phyloP scores from a whole-genome alignment of 192 early-diverging fungal species.

The Haplosporangium gracile region DNA sequence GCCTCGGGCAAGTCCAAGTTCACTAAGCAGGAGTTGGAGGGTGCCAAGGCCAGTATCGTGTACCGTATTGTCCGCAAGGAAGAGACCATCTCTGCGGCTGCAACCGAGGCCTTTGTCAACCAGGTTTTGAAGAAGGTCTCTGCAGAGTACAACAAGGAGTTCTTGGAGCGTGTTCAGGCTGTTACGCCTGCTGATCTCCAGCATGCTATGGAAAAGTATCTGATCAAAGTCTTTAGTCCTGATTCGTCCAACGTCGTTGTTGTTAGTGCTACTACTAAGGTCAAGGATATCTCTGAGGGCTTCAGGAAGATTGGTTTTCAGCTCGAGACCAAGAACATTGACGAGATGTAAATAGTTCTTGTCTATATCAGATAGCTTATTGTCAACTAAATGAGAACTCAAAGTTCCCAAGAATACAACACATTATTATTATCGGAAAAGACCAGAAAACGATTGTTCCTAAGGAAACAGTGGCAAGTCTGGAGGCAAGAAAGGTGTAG shows the following conservation, averaged over 20 bases:
- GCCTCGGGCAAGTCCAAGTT: constrained; percentile 61
- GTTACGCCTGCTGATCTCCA: constrained; percentile 63
- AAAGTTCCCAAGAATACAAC: too few relatives aligned
- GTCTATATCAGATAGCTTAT: neutral
- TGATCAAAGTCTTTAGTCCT: constrained; percentile 63
- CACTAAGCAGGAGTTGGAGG: constrained; percentile 62
- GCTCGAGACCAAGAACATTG: constrained; percentile 60
- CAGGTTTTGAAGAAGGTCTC: constrained; percentile 65
- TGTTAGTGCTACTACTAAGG: constrained; percentile 63
- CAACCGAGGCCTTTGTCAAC: constrained; percentile 63
- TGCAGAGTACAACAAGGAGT: constrained; percentile 62
- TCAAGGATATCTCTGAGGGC: constrained; percentile 63
- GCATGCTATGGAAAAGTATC: constrained; percentile 63
- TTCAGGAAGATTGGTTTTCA: constrained; percentile 64
- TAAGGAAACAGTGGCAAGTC: constrained; percentile 33
- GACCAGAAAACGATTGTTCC: neutral
- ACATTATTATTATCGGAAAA: constrained; percentile 2
- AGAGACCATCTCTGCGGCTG: constrained; percentile 54
- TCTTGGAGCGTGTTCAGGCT: constrained; percentile 63
- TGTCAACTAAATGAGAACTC: too few relatives aligned
- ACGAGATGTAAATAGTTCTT: constrained; percentile 55
- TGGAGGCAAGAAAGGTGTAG: constrained; percentile 32
- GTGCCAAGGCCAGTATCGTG: constrained; percentile 71
- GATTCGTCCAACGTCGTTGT: constrained; percentile 65
- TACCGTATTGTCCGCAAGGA: constrained; percentile 64